A percentile compares a stretch with the other conserved stretches of the same genome.
phyloP scores from a whole-genome alignment of 1,139 yeast species.

The Zygoascus hellenicus region DNA sequence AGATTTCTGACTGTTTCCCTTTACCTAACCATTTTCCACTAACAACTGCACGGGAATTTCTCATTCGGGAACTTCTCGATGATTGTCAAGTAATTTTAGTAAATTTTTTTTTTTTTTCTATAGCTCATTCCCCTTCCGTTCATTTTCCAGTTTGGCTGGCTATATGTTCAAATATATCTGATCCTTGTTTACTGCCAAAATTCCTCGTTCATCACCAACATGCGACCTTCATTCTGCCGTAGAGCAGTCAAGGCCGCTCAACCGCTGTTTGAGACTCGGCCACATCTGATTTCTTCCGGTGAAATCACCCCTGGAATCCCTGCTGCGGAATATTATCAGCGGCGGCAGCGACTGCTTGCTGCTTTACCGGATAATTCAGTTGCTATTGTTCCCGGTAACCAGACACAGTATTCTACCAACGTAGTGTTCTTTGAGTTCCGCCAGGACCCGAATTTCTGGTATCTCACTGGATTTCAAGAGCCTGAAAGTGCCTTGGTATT shows the following conservation, averaged over 20 bases:
- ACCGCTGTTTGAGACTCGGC: slow-evolving; percentile 80
- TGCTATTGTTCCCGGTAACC: slow-evolving; percentile 70
- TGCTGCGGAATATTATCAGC: slow-evolving; percentile 70
- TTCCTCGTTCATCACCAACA: not conserved
- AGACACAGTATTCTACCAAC: slow-evolving; percentile 74
- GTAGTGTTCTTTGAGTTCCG: slow-evolving; percentile 88
- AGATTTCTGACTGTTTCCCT: too few species aligned
- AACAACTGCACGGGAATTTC: too few species aligned
- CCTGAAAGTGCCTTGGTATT: slow-evolving; percentile 77
- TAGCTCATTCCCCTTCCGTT: not conserved
- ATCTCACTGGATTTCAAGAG: slow-evolving; percentile 89
- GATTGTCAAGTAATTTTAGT: too few species aligned
- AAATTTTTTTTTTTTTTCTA: too few species aligned
- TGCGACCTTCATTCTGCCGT: not conserved
- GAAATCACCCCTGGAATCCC: slow-evolving; percentile 84
- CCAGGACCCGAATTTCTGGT: slow-evolving; percentile 82
- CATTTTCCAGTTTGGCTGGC: not conserved
- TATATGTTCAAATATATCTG: not conserved
- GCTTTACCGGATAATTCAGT: slow-evolving; percentile 58
- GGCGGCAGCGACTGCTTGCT: slow-evolving; percentile 56
- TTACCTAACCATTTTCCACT: too few species aligned
- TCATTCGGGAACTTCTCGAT: too few species aligned
- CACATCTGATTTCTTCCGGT: slow-evolving; percentile 65
- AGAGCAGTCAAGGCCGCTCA: slow-evolving; percentile 37
- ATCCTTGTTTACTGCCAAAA: not conserved